Evolutionary conservation across 1,284 basidiomycete species (phyloP), one percentile per base, ranked within the genome.

Genomic region (Cryptococcus hybrid): DNA sequence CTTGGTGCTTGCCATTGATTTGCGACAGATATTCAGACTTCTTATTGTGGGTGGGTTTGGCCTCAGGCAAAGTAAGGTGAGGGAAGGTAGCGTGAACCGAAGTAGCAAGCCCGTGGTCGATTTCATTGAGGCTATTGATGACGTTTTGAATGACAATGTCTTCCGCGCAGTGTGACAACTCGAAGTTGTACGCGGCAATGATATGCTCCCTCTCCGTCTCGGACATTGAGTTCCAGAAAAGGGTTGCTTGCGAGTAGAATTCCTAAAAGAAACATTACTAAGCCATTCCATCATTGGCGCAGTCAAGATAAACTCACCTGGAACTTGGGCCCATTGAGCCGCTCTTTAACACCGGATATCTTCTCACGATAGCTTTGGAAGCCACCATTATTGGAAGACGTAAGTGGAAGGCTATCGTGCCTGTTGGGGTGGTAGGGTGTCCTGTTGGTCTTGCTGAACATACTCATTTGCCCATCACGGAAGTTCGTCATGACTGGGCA

Each of bases 121-220:
- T 69, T 47, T 70, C 81, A 69, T 84, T 86, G 60, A 89, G 82
- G 3, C 86, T 70, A 51, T 83, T 79, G 52, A 87, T 84, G 71
- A 88, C 87, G 2, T 79, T 80, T 70, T 84, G 79, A 71, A 86
- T 88, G 1, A 92, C 87, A 3, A 80, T 74, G 0, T 84, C 82
- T 62, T 91, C 88, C 57, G 88, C 85, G 75, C 88, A 89, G 67
- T 90, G 88, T 54, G 83, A 84, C 42, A 92, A 81, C 75, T 91
- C 90, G 72, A 92, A 92, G 8, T 85, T 84, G 59, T 89, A 81
- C 1, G 88, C 89, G 4, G 74, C 68, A 51, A 84, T 76, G 43
- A 90, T 79, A 72, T 92, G 89, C 6, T 77, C 62, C 75, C 86
- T 85, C 79, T 92, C 90, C 55, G 84, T 70, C 0, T 80, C 66